A percentile compares a stretch with the other conserved stretches of the same genome.
Conservation (phyloP, 768 basidiomycete genomes). For the Gyrodon lividus region DNA sequence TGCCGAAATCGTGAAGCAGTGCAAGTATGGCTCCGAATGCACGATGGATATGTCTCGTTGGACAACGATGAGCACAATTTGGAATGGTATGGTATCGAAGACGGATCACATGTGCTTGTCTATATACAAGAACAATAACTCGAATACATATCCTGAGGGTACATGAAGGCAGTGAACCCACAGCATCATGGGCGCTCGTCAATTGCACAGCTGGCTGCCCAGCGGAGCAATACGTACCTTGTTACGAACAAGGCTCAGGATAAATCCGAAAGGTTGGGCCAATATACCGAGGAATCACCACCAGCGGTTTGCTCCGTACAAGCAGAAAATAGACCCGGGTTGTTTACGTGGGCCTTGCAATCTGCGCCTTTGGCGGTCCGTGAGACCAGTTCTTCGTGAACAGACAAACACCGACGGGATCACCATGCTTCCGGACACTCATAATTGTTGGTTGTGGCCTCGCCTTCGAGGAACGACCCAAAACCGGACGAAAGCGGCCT, state of each 20-base stretch:
- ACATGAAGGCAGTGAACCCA: slow-evolving; percentile 10
- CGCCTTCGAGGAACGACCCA: slow-evolving; percentile 17
- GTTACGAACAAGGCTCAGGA: slow-evolving; percentile 7
- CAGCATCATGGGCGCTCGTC: slow-evolving; percentile 9
- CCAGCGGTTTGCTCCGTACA: slow-evolving; percentile 5
- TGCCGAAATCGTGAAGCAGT: slow-evolving; percentile 33
- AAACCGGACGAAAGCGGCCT: slow-evolving; percentile 28
- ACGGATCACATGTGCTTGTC: slow-evolving; percentile 39
- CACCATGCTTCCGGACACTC: slow-evolving; percentile 17
- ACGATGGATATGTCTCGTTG: slow-evolving; percentile 50
- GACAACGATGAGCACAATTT: slow-evolving; percentile 53
- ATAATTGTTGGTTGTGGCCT: slow-evolving; percentile 11
- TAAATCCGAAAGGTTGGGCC: background rate
- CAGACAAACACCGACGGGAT: slow-evolving; percentile 6
- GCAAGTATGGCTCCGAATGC: slow-evolving; percentile 56
- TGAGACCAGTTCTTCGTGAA: slow-evolving; percentile 14
- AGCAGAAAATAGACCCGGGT: slow-evolving; percentile 1
- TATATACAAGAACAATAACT: slow-evolving; percentile 14
- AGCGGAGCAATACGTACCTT: slow-evolving; percentile 14
- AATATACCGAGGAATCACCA: background rate
- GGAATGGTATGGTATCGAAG: slow-evolving; percentile 73
- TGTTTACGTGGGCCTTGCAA: slow-evolving; percentile 2
- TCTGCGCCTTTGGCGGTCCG: slow-evolving; percentile 6
- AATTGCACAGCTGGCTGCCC: slow-evolving; percentile 3
- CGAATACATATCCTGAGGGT: background rate